These are phyloP conservation scores for Mycena rosella DNA, from an alignment of 768 basidiomycete species.

Conservation along the genomic window DNA sequence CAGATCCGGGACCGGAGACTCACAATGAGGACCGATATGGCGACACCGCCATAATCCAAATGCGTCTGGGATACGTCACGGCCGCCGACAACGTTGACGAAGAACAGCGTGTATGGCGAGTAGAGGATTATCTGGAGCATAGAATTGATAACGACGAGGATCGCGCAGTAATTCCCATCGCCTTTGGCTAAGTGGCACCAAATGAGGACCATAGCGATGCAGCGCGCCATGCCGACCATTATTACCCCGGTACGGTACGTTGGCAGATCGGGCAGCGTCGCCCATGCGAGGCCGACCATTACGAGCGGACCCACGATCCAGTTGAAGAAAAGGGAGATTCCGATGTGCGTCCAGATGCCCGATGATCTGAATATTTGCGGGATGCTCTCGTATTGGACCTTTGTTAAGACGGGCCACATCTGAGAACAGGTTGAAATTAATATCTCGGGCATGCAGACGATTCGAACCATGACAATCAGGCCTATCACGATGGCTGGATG, in stretches of 20 bases:
- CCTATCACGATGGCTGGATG: conserved; percentile 81
- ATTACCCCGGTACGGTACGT: conserved; percentile 85
- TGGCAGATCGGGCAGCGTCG: conserved; percentile 83
- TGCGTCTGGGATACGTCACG: conserved; percentile 51
- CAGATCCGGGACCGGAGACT: conserved; percentile 42
- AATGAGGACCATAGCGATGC: conserved; percentile 83
- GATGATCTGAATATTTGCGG: conserved; percentile 65
- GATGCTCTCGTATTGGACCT: conserved; percentile 82
- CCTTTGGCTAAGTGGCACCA: conserved; percentile 85
- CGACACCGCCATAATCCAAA: conserved; percentile 69
- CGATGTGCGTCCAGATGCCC: conserved; percentile 75
- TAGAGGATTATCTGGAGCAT: conserved; percentile 82
- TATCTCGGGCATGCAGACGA: not conserved
- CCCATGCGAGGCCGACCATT: conserved; percentile 91
- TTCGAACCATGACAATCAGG: conserved; percentile 73
- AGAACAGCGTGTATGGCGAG: conserved; percentile 79
- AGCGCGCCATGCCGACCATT: conserved; percentile 83
- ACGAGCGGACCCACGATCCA: conserved; percentile 87
- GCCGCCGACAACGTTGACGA: conserved; percentile 78
- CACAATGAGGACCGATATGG: conserved; percentile 79
- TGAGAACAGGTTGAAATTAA: not conserved
- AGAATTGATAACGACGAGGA: conserved; percentile 86
- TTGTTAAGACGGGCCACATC: conserved; percentile 88
- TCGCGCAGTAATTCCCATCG: conserved; percentile 79
- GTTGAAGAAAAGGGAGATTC: conserved; percentile 76